A percentile compares a stretch with the other conserved stretches of the same genome.
These are phyloP conservation scores for Pythium rishiriense DNA, from an alignment of 352 stramenopile genomes.

Conservation along the genomic window DNA sequence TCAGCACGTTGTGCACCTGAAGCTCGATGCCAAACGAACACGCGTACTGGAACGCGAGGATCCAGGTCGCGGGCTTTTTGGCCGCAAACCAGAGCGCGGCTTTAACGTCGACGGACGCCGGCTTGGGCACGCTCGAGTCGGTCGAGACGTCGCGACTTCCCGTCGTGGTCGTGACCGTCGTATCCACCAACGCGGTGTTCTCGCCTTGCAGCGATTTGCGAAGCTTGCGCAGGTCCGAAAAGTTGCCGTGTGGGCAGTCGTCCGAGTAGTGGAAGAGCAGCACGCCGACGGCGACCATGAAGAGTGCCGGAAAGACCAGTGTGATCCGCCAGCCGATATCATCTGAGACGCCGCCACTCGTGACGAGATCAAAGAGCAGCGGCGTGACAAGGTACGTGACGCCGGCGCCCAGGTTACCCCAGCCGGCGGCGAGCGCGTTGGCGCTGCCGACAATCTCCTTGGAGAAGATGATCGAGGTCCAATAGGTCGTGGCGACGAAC, in stretches of 20 bases:
- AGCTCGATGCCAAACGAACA: constrained; percentile 95
- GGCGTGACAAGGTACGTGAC: constrained; percentile 88
- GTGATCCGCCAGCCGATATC: constrained; percentile 90
- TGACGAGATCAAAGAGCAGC: constrained; percentile 88
- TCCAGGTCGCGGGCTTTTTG: constrained; percentile 78
- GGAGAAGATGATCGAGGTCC: constrained; percentile 93
- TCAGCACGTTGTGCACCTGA: constrained; percentile 93
- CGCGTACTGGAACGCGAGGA: constrained; percentile 92
- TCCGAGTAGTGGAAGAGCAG: constrained; percentile 82
- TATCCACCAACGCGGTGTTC: not conserved
- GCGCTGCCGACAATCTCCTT: constrained; percentile 92
- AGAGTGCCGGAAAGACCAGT: constrained; percentile 84
- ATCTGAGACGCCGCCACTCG: constrained; percentile 44
- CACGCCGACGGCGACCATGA: constrained; percentile 77
- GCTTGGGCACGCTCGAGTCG: constrained; percentile 13
- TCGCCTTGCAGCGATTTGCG: not conserved
- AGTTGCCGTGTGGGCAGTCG: constrained; percentile 93
- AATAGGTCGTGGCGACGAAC: constrained; percentile 94
- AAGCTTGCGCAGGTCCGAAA: constrained; percentile 62
- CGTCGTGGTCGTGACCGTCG: not conserved
- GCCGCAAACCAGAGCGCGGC: constrained; percentile 39
- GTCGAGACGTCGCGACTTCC: constrained; percentile 17
- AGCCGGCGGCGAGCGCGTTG: constrained; percentile 91
- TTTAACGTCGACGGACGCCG: constrained; percentile 8
- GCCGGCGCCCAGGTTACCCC: constrained; percentile 93